These are phyloP conservation scores for Parasarocladium wereldwijsianum DNA, from an alignment of 2,329 filamentous ascomycete genomes.

Conservation along the genomic window DNA sequence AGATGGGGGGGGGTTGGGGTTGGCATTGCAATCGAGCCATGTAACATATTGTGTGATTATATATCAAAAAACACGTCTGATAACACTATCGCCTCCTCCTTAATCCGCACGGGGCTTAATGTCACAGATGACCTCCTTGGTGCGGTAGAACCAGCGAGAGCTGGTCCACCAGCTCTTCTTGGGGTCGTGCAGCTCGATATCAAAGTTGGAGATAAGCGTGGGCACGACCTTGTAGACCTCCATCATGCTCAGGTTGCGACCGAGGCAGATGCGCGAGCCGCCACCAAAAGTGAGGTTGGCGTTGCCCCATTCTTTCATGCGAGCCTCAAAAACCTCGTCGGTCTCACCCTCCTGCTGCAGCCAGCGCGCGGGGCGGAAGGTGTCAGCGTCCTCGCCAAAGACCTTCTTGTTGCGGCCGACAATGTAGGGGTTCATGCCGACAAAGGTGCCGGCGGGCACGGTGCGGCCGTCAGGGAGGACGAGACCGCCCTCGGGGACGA, in stretches of 20 bases:
- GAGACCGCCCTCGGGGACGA: slow-evolving; percentile 24
- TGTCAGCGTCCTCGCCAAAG: slow-evolving; percentile 26
- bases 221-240: slow-evolving; percentile 22
- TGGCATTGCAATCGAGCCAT: too few relatives aligned
- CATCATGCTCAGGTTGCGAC: slow-evolving; percentile 16
- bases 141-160: slow-evolving; percentile 9
- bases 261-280: slow-evolving; percentile 19
- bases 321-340: slow-evolving; percentile 14
- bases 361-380: slow-evolving; percentile 32
- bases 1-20: too few relatives aligned
- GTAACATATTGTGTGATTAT: too few relatives aligned
- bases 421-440: slow-evolving; percentile 22
- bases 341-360: slow-evolving; percentile 12
- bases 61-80: too few relatives aligned
- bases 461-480: slow-evolving; percentile 16
- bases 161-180: slow-evolving; percentile 9
- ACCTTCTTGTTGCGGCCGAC: slow-evolving; percentile 18
- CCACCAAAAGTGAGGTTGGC: slow-evolving; percentile 19
- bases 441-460: slow-evolving; percentile 13
- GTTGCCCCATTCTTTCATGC: slow-evolving; percentile 19
- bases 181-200: slow-evolving; percentile 18
- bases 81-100: too few relatives aligned
- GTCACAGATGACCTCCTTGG: slow-evolving; percentile 9
- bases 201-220: slow-evolving; percentile 29
- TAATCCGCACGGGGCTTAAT: slow-evolving; percentile 1